Conservation (phyloP, 1,284 basidiomycete species). For the Flammula alnicola region DNA sequence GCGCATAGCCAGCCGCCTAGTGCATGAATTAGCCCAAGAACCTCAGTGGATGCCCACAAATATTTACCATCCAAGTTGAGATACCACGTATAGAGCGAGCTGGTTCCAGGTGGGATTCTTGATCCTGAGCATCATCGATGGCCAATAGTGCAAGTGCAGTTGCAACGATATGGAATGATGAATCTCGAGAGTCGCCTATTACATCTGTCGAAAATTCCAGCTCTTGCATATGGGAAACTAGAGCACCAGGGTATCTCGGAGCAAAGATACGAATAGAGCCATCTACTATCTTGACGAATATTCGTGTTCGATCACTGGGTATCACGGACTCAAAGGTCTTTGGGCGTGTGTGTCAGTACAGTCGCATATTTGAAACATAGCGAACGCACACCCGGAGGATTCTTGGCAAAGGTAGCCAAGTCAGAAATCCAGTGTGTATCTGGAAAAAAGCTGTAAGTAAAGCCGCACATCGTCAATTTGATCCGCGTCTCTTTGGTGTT, state of each 20-base stretch:
- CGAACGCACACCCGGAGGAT: conserved; percentile 82
- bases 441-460: conserved; percentile 68
- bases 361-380: background rate
- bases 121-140: conserved; percentile 61
- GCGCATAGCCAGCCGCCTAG: conserved; percentile 67
- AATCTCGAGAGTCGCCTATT: conserved; percentile 65
- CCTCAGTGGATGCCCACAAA: background rate
- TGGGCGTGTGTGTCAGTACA: background rate
- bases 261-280: conserved; percentile 70
- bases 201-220: conserved; percentile 73
- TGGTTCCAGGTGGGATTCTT: conserved; percentile 32
- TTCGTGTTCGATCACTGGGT: conserved; percentile 84
- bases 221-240: conserved; percentile 71
- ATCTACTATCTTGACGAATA: conserved; percentile 72
- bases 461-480: conserved; percentile 65
- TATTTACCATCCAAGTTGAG: conserved; percentile 73
- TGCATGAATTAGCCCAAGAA: conserved; percentile 7
- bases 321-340: conserved; percentile 93
- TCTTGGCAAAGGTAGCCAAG: conserved; percentile 71
- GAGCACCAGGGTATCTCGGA: conserved; percentile 62
- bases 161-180: conserved; percentile 53
- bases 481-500: conserved; percentile 82
- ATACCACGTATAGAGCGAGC: conserved; percentile 37
- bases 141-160: conserved; percentile 59
- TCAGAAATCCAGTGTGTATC: conserved; percentile 72